Evolutionary conservation across 768 basidiomycete genomes (phyloP).

Genomic region (Xanthoconium purpureum): DNA sequence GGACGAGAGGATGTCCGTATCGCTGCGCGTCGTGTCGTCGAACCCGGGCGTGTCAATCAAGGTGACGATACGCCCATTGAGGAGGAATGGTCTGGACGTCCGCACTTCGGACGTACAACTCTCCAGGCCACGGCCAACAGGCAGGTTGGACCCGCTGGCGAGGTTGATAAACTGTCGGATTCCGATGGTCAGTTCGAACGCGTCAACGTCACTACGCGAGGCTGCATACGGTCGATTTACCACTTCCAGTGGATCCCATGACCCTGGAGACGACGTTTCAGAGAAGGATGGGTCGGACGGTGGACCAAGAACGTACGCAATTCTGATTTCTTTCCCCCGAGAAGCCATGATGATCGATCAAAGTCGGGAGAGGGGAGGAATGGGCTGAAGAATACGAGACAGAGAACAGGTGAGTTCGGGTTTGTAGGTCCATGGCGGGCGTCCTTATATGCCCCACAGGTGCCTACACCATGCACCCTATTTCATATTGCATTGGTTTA

Average conservation of each 20-base stretch:
- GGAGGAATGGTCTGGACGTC: constrained; percentile 40
- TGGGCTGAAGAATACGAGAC: background rate
- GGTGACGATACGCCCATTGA: constrained; percentile 44
- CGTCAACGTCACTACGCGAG: background rate
- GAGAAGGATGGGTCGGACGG: background rate
- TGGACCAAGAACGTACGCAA: constrained; percentile 25
- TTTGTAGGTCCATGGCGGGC: background rate
- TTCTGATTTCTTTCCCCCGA: constrained; percentile 30
- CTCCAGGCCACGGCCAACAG: constrained; percentile 43
- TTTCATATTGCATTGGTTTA: constrained; percentile 12
- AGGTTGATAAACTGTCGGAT: constrained; percentile 49
- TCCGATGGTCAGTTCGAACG: constrained; percentile 2
- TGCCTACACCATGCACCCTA: constrained; percentile 4
- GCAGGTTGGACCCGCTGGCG: constrained; percentile 46
- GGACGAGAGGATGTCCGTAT: constrained; percentile 49
- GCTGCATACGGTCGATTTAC: constrained; percentile 34
- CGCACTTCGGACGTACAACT: constrained; percentile 52
- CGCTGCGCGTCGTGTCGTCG: constrained; percentile 50
- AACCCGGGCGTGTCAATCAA: constrained; percentile 64
- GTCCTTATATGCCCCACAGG: constrained; percentile 18
- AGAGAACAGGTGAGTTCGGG: background rate
- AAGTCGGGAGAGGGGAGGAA: background rate
- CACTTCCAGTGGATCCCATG: constrained; percentile 37
- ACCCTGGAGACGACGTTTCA: constrained; percentile 22
- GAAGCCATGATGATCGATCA: constrained; percentile 21